A percentile compares a stretch with the other conserved stretches of the same genome.
Evolutionary conservation across 345 rosid genomes (phyloP).

Genomic region (Passiflora organensis): DNA sequence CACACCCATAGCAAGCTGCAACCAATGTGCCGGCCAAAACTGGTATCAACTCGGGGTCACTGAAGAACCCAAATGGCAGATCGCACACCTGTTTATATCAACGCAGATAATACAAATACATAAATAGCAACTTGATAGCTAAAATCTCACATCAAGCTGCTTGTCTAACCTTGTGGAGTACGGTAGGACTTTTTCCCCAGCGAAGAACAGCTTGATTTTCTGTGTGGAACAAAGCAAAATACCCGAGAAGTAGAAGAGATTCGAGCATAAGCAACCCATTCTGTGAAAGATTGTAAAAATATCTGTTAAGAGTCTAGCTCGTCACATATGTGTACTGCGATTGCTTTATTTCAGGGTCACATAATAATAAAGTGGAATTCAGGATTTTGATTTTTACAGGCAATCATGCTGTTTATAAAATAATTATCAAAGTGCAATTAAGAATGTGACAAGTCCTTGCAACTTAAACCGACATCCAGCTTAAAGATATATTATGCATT

Average conservation of each 20-base stretch:
- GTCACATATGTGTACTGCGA: no score
- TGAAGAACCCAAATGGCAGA: conserved; percentile 69
- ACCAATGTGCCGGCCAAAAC: conserved; percentile 53
- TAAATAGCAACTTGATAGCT: neutral
- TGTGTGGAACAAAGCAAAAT: conserved; percentile 63
- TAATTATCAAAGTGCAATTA: no score
- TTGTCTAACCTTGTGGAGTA: conserved; percentile 69
- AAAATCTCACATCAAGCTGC: neutral
- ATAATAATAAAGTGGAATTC: no score
- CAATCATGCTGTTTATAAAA: no score
- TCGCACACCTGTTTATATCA: conserved; percentile 58
- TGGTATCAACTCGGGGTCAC: conserved; percentile 69
- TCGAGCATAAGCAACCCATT: conserved; percentile 65
- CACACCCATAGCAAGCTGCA: conserved; percentile 64
- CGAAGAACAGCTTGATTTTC: conserved; percentile 74
- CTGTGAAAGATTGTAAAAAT: conserved; percentile 18
- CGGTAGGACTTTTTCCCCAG: conserved; percentile 77
- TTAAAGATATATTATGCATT: no score
- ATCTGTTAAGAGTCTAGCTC: no score
- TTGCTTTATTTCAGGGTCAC: no score
- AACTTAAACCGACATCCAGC: no score
- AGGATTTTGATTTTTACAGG: no score
- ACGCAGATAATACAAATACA: conserved; percentile 19
- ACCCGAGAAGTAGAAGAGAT: conserved; percentile 56
- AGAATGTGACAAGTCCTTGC: no score